phyloP scores from a whole-genome alignment of 2,329 filamentous ascomycete species.

The Colletotrichum cereale region DNA sequence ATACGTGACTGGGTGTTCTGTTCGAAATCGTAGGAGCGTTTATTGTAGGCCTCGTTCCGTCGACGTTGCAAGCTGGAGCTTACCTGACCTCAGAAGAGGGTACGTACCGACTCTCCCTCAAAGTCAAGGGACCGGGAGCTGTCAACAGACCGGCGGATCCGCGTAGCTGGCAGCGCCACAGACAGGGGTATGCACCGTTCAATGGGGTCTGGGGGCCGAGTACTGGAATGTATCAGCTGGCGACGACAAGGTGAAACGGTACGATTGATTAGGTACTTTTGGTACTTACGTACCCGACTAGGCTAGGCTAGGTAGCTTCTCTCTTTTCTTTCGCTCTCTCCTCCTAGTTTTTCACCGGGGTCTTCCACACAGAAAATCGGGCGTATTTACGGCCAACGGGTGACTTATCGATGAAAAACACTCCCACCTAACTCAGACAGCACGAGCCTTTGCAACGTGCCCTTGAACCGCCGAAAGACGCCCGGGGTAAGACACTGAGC shows the following conservation, averaged over 20 bases:
- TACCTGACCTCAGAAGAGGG: constrained; percentile 19
- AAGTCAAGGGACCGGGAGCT: constrained; percentile 34
- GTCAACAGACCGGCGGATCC: constrained; percentile 26
- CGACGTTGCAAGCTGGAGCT: constrained; percentile 38
- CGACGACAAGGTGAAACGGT: background rate
- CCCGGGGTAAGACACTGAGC: constrained; percentile 10
- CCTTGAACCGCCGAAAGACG: constrained; percentile 20
- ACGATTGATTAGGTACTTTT: background rate
- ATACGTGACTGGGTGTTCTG: background rate
- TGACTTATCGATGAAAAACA: constrained; percentile 30
- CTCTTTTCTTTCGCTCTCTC: constrained; percentile 4
- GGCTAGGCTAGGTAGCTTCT: too few species aligned
- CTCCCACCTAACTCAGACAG: constrained; percentile 30
- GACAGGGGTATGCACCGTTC: constrained; percentile 19
- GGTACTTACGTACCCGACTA: constrained; percentile 20
- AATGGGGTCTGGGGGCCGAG: background rate
- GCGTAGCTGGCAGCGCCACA: constrained; percentile 20
- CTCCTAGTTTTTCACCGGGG: background rate
- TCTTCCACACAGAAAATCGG: constrained; percentile 16
- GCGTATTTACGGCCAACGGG: constrained; percentile 18
- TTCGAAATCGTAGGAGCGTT: background rate
- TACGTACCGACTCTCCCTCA: constrained; percentile 22
- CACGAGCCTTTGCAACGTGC: constrained; percentile 10
- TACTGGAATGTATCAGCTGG: background rate
- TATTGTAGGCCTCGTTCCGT: constrained; percentile 28